Evolutionary conservation across 2,329 filamentous ascomycete species (phyloP).

Genomic region (Colletotrichum sp.): DNA sequence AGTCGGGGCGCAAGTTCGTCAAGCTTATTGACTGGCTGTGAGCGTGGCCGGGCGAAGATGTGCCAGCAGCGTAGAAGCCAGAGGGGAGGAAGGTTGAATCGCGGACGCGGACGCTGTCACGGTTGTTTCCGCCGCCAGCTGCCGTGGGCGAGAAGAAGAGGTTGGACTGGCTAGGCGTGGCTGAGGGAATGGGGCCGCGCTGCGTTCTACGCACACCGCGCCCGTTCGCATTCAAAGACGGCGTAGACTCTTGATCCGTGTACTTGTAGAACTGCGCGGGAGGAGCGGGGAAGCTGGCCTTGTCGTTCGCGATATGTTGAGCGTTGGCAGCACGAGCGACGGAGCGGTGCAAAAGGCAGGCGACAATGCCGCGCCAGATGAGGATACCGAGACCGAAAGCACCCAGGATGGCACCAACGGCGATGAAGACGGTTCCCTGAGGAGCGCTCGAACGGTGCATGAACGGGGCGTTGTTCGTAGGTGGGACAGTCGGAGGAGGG

Average conservation of each 20-base stretch:
- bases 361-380: constrained; percentile 85
- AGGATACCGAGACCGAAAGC: constrained; percentile 83
- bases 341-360: constrained; percentile 89
- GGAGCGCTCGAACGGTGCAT: constrained; percentile 88
- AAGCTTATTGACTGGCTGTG: constrained; percentile 63
- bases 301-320: constrained; percentile 73
- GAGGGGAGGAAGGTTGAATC: constrained; percentile 85
- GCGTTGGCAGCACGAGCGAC: constrained; percentile 85
- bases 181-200: constrained; percentile 57
- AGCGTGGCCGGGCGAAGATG: constrained; percentile 49
- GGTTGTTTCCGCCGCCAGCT: constrained; percentile 62
- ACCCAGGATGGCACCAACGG: constrained; percentile 86
- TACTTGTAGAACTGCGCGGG: constrained; percentile 70
- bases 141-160: constrained; percentile 97
- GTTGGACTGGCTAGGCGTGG: constrained; percentile 68
- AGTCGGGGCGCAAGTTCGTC: constrained; percentile 65
- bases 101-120: constrained; percentile 58
- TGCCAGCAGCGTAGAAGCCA: constrained; percentile 84
- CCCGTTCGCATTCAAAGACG: constrained; percentile 51
- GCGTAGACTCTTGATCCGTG: constrained; percentile 62
- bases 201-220: constrained; percentile 58
- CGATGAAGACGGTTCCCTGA: constrained; percentile 95
- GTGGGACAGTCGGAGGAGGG: constrained; percentile 78
- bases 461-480: constrained; percentile 84
- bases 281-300: constrained; percentile 66